Percentiles rank a stretch among this genome's conserved stretches.
phyloP scores from a whole-genome alignment of 202 grass and related monocot species.

The Sporobolus alterniflorus region DNA sequence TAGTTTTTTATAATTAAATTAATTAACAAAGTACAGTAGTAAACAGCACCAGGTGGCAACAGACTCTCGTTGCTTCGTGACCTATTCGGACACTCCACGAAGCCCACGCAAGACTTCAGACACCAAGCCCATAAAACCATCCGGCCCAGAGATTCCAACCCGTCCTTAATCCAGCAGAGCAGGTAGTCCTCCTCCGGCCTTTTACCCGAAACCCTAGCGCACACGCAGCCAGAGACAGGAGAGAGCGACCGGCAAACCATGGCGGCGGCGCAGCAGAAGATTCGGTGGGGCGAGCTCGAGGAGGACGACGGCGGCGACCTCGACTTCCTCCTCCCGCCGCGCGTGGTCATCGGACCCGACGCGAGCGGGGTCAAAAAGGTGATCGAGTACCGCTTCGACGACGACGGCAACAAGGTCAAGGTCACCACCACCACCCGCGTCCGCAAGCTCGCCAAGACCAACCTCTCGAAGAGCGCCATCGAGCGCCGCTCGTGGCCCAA shows the following conservation, averaged over 20 bases:
- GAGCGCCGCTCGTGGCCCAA: constrained; percentile 67
- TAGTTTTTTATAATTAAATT: too few relatives aligned
- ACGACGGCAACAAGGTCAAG: constrained; percentile 76
- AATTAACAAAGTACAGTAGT: too few relatives aligned
- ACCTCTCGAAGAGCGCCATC: constrained; percentile 47
- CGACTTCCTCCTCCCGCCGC: constrained; percentile 70
- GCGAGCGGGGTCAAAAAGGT: constrained; percentile 69
- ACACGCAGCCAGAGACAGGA: not conserved
- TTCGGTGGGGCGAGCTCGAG: constrained; percentile 73
- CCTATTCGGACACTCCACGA: too few relatives aligned
- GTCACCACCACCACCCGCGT: constrained; percentile 66
- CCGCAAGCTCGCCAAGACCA: constrained; percentile 54
- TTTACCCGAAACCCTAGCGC: constrained; percentile 26
- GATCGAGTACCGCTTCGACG: constrained; percentile 75
- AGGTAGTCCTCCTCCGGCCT: not conserved
- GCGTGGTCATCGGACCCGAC: constrained; percentile 62
- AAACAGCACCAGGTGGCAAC: too few relatives aligned
- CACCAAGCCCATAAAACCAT: not conserved
- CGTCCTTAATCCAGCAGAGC: too few relatives aligned
- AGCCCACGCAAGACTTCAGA: not conserved
- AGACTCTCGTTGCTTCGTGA: too few relatives aligned
- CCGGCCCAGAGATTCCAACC: too few relatives aligned
- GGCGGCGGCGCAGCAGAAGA: constrained; percentile 57
- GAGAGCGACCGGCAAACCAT: constrained; percentile 17
- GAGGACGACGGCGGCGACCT: constrained; percentile 68